These are phyloP conservation scores for Casuarina equisetifolia DNA, from an alignment of 306 rosid genomes.

Conservation along the genomic window DNA sequence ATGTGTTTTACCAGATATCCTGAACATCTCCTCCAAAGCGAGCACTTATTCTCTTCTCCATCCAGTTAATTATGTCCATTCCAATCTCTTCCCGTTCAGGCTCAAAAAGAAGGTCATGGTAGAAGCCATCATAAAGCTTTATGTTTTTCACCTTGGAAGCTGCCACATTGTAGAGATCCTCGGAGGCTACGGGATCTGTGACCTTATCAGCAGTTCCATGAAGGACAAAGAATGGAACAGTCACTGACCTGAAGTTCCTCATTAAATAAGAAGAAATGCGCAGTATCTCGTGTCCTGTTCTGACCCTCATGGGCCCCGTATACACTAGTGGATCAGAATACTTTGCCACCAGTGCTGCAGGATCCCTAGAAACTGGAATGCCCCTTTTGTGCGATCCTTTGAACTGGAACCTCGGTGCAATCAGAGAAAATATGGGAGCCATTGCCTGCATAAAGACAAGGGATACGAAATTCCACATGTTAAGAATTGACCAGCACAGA, in stretches of 20 bases:
- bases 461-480: background rate
- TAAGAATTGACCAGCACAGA: background rate
- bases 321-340: constrained; percentile 95
- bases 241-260: constrained; percentile 69
- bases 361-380: constrained; percentile 96
- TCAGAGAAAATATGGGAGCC: constrained; percentile 84
- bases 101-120: constrained; percentile 91
- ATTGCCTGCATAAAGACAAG: constrained; percentile 58
- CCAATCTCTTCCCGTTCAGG: constrained; percentile 88
- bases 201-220: constrained; percentile 98
- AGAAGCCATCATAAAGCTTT: constrained; percentile 89
- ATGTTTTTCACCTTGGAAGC: constrained; percentile 78
- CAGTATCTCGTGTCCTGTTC: constrained; percentile 94
- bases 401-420: constrained; percentile 83
- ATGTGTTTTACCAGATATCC: constrained; percentile 16
- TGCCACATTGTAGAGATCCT: constrained; percentile 78
- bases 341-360: constrained; percentile 85
- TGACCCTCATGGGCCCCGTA: constrained; percentile 93
- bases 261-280: constrained; percentile 71
- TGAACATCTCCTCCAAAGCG: constrained; percentile 11
- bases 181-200: constrained; percentile 90
- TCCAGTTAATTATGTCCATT: constrained; percentile 84
- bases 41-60: constrained; percentile 59
- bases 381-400: constrained; percentile 99
- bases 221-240: constrained; percentile 90